These are phyloP conservation scores for Sclerotinia spermophila DNA, from an alignment of 2,329 filamentous ascomycete species.

Conservation along the genomic window DNA sequence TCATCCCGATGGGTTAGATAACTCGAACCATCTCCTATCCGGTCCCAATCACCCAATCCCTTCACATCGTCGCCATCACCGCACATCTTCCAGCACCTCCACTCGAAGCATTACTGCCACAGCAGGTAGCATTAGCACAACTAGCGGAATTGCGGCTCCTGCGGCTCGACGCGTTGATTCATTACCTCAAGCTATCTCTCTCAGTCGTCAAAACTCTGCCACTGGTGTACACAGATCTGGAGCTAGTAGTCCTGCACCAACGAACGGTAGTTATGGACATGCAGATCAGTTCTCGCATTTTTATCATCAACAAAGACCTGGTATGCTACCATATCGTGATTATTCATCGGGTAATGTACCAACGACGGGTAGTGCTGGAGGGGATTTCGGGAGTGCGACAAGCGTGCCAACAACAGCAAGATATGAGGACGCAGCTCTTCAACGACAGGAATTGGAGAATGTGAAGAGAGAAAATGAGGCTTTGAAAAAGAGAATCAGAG, in stretches of 20 bases:
- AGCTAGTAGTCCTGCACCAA: slow-evolving; percentile 33
- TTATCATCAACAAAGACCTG: slow-evolving; percentile 30
- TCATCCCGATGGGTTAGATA: slow-evolving; percentile 47
- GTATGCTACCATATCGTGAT: slow-evolving; percentile 30
- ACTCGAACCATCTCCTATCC: slow-evolving; percentile 52
- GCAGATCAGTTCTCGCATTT: slow-evolving; percentile 34
- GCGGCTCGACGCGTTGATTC: slow-evolving; percentile 23
- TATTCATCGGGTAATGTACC: slow-evolving; percentile 26
- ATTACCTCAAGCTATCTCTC: slow-evolving; percentile 28
- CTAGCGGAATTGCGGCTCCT: slow-evolving; percentile 28
- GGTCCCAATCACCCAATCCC: slow-evolving; percentile 57
- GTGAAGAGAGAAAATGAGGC: slow-evolving; percentile 62
- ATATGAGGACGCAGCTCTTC: slow-evolving; percentile 60
- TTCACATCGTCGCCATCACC: slow-evolving; percentile 52
- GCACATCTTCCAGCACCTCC: slow-evolving; percentile 50
- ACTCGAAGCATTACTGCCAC: slow-evolving; percentile 49
- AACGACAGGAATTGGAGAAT: slow-evolving; percentile 56
- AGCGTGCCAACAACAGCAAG: slow-evolving; percentile 55
- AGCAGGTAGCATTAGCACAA: slow-evolving; percentile 39
- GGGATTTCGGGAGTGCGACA: slow-evolving; percentile 32
- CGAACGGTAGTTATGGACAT: slow-evolving; percentile 30
- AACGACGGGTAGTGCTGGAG: slow-evolving; percentile 1
- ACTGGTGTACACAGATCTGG: slow-evolving; percentile 33
- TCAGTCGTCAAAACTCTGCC: slow-evolving; percentile 36
- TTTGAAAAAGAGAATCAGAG: slow-evolving; percentile 57